Evolutionary conservation across 106 monocot genomes (phyloP), one percentile per base, ranked within the genome.

Genomic region (Allium cepa): DNA sequence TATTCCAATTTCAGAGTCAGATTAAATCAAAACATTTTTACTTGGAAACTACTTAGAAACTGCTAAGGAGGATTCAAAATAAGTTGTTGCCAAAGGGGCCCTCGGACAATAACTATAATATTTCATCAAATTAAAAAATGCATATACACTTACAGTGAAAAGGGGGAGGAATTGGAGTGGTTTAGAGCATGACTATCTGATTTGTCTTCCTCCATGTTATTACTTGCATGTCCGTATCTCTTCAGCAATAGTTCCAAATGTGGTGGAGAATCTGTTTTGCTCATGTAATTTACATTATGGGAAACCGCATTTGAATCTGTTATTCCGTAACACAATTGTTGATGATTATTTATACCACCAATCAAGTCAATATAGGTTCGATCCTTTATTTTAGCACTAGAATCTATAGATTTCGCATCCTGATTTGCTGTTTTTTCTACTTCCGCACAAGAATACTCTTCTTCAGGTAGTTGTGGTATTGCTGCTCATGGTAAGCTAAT

Each of bases 91-190:
- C 4, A 36, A 36, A 36, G 36, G 4, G 3, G 36, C 36, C 4
- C 4, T 36, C 1, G 1, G 36, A 36, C 36, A 36, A 36, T 36
- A 4, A 36, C 36, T 4, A 36, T 4, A 36, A 36, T 4, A 36
- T 36, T 36, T 36, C 4, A 36, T 36, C 36, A 36, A 4, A 4
- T 36, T 36, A 36, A 36, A 36, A 36, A 36, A 36, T 36, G 36
- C 36, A 36, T 36, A 55, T 14, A 46, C 5, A 85, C 80, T 85
- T 57, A 92, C 92, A 76, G 47, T 63, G 88, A 88, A 63, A 92
- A 92, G 17, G 92, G 79, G 49, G 92, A 92, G 13, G 78, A 92
- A 78, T 60, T 75, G 62, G 92, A 88, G 76, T 92, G 92, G 66
- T 85, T 80, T 36, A 85, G 62, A 47, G 62, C 69, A 36, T 36